These are phyloP conservation scores for Alloteropsis angusta DNA, from an alignment of 202 grass and related monocot species.

Conservation along the genomic window DNA sequence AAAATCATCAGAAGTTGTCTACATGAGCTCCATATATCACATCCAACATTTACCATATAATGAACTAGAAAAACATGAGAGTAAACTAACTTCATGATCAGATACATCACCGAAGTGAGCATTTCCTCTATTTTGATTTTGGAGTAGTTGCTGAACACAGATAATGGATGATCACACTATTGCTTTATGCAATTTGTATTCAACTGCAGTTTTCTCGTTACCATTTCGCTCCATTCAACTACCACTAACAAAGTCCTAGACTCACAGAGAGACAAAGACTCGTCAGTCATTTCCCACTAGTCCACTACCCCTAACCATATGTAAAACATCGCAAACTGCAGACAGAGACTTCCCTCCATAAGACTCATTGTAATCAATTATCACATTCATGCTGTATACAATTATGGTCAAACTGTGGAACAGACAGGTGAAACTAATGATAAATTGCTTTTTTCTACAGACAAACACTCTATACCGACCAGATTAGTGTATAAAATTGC, in stretches of 20 bases:
- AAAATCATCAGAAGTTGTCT: neutral
- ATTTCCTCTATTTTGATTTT: neutral
- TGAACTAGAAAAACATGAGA: neutral
- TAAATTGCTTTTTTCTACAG: neutral
- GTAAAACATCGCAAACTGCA: neutral
- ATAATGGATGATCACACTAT: neutral
- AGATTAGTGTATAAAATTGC: neutral
- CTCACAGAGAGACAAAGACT: neutral
- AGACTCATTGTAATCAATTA: neutral
- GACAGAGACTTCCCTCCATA: neutral
- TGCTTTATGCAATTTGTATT: neutral
- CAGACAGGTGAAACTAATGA: neutral
- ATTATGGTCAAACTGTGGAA: neutral
- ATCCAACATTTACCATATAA: neutral
- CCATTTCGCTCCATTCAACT: neutral
- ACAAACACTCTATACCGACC: neutral
- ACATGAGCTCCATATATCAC: neutral
- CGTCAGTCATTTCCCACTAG: neutral
- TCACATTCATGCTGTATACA: neutral
- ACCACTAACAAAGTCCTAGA: neutral
- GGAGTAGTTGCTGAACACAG: neutral
- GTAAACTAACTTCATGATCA: neutral
- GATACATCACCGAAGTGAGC: neutral
- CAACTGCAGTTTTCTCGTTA: neutral
- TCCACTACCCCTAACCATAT: neutral